These are phyloP conservation scores for Primulina eburnea DNA, from an alignment of 257 asterid species.

Conservation along the genomic window DNA sequence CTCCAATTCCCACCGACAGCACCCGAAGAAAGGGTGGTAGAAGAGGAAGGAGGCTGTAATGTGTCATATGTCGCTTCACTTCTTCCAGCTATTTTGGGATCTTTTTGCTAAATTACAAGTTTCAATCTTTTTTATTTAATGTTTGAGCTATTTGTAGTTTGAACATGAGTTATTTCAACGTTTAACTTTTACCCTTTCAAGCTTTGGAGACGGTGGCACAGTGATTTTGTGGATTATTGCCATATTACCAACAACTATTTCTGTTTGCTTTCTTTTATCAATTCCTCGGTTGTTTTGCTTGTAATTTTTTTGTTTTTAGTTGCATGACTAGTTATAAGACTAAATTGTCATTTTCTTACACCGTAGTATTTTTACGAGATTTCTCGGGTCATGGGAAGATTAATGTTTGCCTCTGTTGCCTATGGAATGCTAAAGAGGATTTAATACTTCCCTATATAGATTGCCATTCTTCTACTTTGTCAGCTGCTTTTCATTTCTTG, in stretches of 20 bases:
- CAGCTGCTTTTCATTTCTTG: slow-evolving; percentile 21
- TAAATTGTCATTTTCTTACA: too few relatives aligned
- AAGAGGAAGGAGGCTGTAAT: slow-evolving; percentile 70
- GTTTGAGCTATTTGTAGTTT: slow-evolving; percentile 19
- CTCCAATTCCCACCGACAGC: slow-evolving; percentile 75
- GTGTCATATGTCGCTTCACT: background rate
- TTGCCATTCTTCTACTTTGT: slow-evolving; percentile 23
- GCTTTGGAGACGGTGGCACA: background rate
- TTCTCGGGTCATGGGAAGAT: background rate
- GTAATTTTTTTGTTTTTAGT: too few relatives aligned
- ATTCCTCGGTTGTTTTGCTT: too few relatives aligned
- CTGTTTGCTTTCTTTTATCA: background rate
- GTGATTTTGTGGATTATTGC: background rate
- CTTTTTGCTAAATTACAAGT: slow-evolving; percentile 12
- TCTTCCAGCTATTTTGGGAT: slow-evolving; percentile 19
- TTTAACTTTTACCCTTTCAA: slow-evolving; percentile 18
- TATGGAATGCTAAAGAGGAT: background rate
- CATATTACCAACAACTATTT: background rate
- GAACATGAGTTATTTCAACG: slow-evolving; percentile 20
- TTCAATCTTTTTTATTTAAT: slow-evolving; percentile 23
- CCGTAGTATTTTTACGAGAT: background rate
- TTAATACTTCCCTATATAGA: background rate
- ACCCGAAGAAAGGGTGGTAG: slow-evolving; percentile 72
- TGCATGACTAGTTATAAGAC: background rate
- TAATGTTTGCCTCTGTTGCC: background rate